Percentiles rank a stretch among this genome's conserved stretches.
Evolutionary conservation across 1,284 basidiomycete genomes (phyloP).

Genomic region (Tilletia indica): DNA sequence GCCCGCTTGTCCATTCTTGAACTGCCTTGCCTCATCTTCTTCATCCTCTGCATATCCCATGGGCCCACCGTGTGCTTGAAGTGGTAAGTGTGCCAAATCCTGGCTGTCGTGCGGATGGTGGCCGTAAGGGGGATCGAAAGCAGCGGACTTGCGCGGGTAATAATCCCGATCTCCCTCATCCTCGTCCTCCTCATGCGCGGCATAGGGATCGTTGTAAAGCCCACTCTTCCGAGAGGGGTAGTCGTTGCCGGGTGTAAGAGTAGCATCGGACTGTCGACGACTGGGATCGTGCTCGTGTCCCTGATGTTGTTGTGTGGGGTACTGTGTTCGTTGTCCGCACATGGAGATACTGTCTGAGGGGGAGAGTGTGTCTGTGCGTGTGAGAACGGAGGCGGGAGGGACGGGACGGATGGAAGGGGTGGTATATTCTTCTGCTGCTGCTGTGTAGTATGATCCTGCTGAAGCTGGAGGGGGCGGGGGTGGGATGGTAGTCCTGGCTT

Average conservation of each 20-base stretch:
- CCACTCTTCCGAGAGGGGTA: background rate
- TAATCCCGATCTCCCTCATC: constrained; percentile 14
- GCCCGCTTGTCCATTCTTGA: constrained; percentile 27
- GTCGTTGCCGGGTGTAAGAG: background rate
- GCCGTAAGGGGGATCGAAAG: background rate
- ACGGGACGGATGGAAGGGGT: no score
- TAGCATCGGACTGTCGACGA: constrained; percentile 9
- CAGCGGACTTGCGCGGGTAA: background rate
- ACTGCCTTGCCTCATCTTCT: constrained; percentile 43
- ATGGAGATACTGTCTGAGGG: constrained; percentile 13
- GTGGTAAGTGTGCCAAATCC: constrained; percentile 29
- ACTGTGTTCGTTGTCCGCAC: background rate
- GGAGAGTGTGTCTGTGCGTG: background rate
- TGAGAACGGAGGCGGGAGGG: background rate
- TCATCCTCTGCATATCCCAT: constrained; percentile 54
- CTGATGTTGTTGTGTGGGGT: background rate
- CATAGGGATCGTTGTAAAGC: background rate
- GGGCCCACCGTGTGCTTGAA: constrained; percentile 30
- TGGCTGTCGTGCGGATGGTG: background rate
- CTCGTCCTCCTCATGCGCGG: background rate
- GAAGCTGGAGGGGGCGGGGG: no score
- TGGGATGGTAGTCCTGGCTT: no score
- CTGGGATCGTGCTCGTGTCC: background rate
- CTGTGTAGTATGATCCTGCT: no score
- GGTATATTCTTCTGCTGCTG: no score